Evolutionary conservation across 257 asterid species (phyloP).

Genomic region (Ocimum tenuiflorum): DNA sequence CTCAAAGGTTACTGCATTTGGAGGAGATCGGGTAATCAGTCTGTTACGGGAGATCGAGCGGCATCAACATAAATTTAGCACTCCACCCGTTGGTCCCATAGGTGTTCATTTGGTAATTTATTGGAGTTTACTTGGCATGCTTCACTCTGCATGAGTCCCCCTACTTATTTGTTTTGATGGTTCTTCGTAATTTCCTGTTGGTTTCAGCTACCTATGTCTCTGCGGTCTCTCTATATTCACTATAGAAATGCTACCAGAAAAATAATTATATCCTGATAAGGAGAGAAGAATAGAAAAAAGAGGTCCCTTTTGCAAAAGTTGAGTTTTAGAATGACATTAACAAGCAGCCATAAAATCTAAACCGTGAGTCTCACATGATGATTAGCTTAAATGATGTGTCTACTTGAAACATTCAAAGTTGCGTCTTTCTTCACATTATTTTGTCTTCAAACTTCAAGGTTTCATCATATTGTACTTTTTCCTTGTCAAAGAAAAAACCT

Average conservation of each 20-base stretch:
- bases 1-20: conserved; percentile 86
- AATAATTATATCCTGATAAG: not conserved
- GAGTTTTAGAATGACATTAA: not conserved
- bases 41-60: conserved; percentile 78
- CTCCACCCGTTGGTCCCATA: conserved; percentile 91
- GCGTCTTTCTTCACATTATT: too few species aligned
- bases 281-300: not conserved
- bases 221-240: not conserved
- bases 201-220: not conserved
- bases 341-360: not conserved
- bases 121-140: not conserved
- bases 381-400: too few species aligned
- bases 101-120: conserved; percentile 86
- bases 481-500: too few species aligned
- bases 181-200: not conserved
- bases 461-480: too few species aligned
- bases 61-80: conserved; percentile 50
- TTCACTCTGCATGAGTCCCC: conserved; percentile 9
- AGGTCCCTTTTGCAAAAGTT: not conserved
- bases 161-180: conserved; percentile 10
- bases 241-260: not conserved
- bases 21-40: conserved; percentile 57
- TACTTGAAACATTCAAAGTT: too few species aligned
- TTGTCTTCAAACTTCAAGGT: too few species aligned
- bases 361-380: too few species aligned